Evolutionary conservation across 2,329 filamentous ascomycete genomes (phyloP).

Genomic region (Lachnellula occidentalis): DNA sequence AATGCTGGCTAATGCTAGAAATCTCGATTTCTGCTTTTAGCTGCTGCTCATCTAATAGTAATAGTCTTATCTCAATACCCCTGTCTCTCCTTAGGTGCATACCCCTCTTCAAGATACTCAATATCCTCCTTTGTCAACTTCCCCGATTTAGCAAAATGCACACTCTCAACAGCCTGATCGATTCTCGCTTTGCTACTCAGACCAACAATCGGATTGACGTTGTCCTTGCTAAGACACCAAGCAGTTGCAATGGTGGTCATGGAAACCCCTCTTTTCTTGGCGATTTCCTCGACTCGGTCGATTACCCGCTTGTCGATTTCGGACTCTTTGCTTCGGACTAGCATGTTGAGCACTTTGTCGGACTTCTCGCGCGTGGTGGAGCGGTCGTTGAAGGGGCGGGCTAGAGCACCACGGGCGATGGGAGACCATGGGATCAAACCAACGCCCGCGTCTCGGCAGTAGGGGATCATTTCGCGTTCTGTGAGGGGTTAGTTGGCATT

Average conservation of each 20-base stretch:
- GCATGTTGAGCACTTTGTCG: conserved; percentile 9
- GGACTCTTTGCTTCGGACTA: conserved; percentile 17
- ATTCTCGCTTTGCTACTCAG: conserved; percentile 45
- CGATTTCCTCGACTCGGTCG: conserved; percentile 32
- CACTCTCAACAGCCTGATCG: conserved; percentile 44
- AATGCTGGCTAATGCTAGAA: no score
- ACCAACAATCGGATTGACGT: conserved; percentile 48
- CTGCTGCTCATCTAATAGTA: no score
- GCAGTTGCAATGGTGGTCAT: conserved; percentile 56
- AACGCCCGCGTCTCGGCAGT: conserved; percentile 30
- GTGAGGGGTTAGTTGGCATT: neutral
- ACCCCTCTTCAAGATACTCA: conserved; percentile 47
- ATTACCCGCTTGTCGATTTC: conserved; percentile 25
- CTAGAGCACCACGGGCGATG: conserved; percentile 30
- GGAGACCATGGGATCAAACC: conserved; percentile 35
- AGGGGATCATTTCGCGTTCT: conserved; percentile 35
- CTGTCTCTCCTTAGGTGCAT: conserved; percentile 38
- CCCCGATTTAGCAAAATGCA: conserved; percentile 34
- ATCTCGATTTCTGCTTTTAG: no score
- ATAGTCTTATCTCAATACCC: neutral
- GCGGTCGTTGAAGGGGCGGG: conserved; percentile 18
- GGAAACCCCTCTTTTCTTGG: conserved; percentile 47
- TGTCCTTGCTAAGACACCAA: conserved; percentile 43
- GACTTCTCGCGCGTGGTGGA: conserved; percentile 12
- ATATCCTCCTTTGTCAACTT: conserved; percentile 46